Evolutionary conservation across 805 yeast species (phyloP), one percentile per base, ranked within the genome.

Genomic region (Metschnikowia baotianmanensis): DNA sequence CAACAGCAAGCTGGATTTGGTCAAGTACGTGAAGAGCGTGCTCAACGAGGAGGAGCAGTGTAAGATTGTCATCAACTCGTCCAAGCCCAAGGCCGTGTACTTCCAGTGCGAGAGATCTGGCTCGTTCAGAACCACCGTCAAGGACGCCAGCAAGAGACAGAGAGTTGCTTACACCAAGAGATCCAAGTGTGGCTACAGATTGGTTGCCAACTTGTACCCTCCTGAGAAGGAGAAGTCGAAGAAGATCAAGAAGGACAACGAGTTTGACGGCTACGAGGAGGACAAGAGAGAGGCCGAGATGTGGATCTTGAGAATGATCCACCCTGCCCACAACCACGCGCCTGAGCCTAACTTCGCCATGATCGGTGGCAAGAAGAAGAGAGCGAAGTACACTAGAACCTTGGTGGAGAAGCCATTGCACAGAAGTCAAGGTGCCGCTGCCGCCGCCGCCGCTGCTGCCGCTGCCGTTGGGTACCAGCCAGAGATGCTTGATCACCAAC

Each of bases 291-390:
- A 56, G 29, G 46, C 47, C 27, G 74, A 69, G 50, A 65, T 67
- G 64, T 70, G 75, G 75, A 65, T 69, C 31, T 68, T 70, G 52
- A 53, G 74, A 41, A 70, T 70, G 75, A 69, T 70, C 38, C 67
- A 65, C 50, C 73, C 74, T 1, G 61, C 61, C 17, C 75, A 70
- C 53, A 70, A 70, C 51, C 75, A 70, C 50, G 59, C 73, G 2
- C 66, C 72, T 12, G 74, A 69, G 53, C 71, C 72, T 29, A 56
- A 57, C 45, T 51, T 51, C 26, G 52, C 53, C 32, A 37, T 42
- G 31, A 42, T 52, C 19, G 56, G 56, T 32, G 56, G 57, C 31
- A 63, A 63, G 50, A 67, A 67, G 55, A 69, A 67, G 56, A 54
- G 71, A 46, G 59, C 58, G 43, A 67, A 65, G 55, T 58, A 54